Evolutionary conservation across 805 yeast genomes (phyloP).

Genomic region (Starmerella cellae): DNA sequence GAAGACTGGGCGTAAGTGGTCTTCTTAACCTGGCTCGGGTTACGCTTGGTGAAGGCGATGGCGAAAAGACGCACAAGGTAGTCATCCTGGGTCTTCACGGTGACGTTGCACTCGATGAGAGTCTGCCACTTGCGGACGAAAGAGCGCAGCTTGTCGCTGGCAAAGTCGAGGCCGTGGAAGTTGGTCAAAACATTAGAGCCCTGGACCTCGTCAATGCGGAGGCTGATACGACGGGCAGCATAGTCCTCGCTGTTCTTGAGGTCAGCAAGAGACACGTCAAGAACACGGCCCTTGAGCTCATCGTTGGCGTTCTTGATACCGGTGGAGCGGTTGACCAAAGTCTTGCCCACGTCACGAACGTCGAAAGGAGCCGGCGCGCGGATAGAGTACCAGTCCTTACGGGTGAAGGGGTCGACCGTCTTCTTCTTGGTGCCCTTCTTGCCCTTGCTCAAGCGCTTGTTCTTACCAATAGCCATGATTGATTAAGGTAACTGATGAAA

Average conservation of each 20-base stretch:
- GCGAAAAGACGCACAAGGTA: conserved; percentile 92
- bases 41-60: conserved; percentile 97
- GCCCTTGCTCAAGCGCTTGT: conserved; percentile 73
- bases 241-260: conserved; percentile 98
- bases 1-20: conserved; percentile 96
- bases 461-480: conserved; percentile 72
- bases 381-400: conserved; percentile 97
- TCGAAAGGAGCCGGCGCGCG: conserved; percentile 98
- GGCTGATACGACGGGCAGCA: conserved; percentile 91
- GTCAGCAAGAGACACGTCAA: conserved; percentile 92
- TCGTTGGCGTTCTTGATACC: conserved; percentile 96
- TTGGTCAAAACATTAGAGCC: conserved; percentile 97
- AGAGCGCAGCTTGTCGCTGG: conserved; percentile 94
- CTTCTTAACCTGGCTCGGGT: conserved; percentile 92
- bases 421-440: conserved; percentile 98
- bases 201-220: conserved; percentile 98
- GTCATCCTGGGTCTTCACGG: conserved; percentile 96
- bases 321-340: conserved; percentile 94
- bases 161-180: conserved; percentile 99
- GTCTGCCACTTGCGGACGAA: conserved; percentile 99
- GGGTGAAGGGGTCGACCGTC: conserved; percentile 98
- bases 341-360: conserved; percentile 97
- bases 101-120: conserved; percentile 92
- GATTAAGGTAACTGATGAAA: conserved; percentile 4
- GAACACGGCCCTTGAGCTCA: conserved; percentile 94